Conservation (phyloP, 805 yeast species). For the Myxozyma mucilagina region DNA sequence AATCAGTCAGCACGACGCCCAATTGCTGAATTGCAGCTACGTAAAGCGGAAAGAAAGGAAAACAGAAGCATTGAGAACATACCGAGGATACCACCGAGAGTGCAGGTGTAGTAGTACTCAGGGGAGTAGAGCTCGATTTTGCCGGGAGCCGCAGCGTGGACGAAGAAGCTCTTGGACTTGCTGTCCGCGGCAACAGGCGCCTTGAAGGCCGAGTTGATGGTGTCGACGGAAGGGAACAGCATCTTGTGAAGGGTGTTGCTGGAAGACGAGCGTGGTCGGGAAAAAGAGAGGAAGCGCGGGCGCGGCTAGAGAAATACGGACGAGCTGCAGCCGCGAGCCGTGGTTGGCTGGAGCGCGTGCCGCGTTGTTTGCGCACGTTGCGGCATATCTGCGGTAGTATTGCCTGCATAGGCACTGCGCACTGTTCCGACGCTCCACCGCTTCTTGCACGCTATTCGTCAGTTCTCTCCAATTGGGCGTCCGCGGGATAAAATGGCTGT, state of each 20-base stretch:
- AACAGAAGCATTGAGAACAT: slow-evolving; percentile 11
- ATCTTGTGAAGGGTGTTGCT: slow-evolving; percentile 26
- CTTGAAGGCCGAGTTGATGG: slow-evolving; percentile 43
- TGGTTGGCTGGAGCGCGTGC: slow-evolving; percentile 8
- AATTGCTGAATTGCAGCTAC: neutral
- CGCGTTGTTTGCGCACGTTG: neutral
- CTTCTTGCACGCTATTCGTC: too few relatives aligned
- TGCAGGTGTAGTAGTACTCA: slow-evolving; percentile 71
- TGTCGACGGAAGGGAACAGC: slow-evolving; percentile 44
- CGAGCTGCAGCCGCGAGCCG: slow-evolving; percentile 7
- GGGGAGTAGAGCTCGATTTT: slow-evolving; percentile 56
- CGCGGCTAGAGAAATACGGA: slow-evolving; percentile 2
- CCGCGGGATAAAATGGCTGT: too few relatives aligned
- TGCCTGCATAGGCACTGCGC: neutral
- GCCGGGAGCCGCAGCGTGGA: slow-evolving; percentile 27
- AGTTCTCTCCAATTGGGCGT: too few relatives aligned
- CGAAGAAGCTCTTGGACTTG: slow-evolving; percentile 38
- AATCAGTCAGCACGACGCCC: neutral
- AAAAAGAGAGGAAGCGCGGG: slow-evolving; percentile 3
- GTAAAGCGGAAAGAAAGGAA: neutral
- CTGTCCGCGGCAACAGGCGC: slow-evolving; percentile 39
- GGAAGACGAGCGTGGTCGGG: slow-evolving; percentile 2
- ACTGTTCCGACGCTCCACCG: neutral
- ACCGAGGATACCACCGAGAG: slow-evolving; percentile 66
- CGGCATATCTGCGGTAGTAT: neutral